A percentile compares a stretch with the other conserved stretches of the same genome.
Conservation (phyloP, 345 rosid genomes). For the Erucastrum elatum region DNA sequence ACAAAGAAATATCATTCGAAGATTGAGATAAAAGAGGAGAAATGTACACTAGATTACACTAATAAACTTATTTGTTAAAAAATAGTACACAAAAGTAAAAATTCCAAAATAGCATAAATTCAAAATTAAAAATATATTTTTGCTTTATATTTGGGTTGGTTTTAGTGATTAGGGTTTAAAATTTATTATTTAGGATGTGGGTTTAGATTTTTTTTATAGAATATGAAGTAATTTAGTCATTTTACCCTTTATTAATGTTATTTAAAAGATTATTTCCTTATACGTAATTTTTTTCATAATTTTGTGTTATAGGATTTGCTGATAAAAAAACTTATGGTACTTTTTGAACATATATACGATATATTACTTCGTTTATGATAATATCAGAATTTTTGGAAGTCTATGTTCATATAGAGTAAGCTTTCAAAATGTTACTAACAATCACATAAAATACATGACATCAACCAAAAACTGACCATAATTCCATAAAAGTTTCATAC, state of each 20-base stretch:
- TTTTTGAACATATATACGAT: neutral
- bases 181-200: neutral
- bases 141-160: neutral
- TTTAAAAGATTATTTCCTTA: neutral
- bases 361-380: neutral
- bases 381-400: neutral
- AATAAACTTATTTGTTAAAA: neutral
- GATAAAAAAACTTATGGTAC: neutral
- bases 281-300: neutral
- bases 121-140: neutral
- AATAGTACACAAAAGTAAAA: neutral
- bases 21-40: neutral
- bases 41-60: neutral
- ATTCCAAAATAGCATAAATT: neutral
- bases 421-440: neutral
- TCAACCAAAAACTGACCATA: neutral
- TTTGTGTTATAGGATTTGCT: neutral
- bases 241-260: neutral
- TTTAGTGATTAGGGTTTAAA: neutral
- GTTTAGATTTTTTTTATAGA: neutral
- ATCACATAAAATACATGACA: conserved; percentile 3
- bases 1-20: neutral
- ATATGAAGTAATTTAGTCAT: neutral
- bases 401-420: neutral
- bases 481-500: neutral